These are phyloP conservation scores for Medicago truncatula DNA, from an alignment of 306 rosid species.

Conservation along the genomic window DNA sequence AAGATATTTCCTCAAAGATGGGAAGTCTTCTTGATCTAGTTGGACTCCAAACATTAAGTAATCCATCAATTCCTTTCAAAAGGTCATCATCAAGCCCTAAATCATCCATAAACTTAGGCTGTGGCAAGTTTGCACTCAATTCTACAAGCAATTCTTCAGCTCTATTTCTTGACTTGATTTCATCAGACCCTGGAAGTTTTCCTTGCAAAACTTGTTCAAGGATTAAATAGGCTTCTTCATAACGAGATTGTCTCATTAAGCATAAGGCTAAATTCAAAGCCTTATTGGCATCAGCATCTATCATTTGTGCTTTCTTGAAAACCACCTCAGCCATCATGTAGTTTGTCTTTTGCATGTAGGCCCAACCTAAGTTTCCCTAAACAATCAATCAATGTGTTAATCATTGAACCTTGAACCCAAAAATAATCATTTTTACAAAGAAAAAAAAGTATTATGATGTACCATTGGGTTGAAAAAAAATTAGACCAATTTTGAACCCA, in stretches of 20 bases:
- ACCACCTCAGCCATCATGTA: constrained; percentile 76
- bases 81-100: constrained; percentile 63
- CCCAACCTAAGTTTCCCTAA: constrained; percentile 98
- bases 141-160: constrained; percentile 61
- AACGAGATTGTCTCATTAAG: constrained; percentile 66
- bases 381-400: constrained; percentile 14
- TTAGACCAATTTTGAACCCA: no score
- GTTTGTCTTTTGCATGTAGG: constrained; percentile 83
- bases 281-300: constrained; percentile 83
- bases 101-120: constrained; percentile 23
- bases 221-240: constrained; percentile 54
- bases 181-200: constrained; percentile 59
- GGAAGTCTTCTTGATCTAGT: constrained; percentile 81
- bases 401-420: not conserved
- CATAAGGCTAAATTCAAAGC: constrained; percentile 83
- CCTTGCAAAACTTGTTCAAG: constrained; percentile 60
- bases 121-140: constrained; percentile 39
- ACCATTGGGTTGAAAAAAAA: not conserved
- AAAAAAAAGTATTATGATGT: not conserved
- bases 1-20: constrained; percentile 85
- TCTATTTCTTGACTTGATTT: constrained; percentile 58
- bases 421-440: not conserved
- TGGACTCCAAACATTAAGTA: constrained; percentile 60
- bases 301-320: constrained; percentile 75
- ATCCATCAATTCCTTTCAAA: constrained; percentile 71